Evolutionary conservation across 2,329 filamentous ascomycete genomes (phyloP).

Genomic region (Phaeophleospora eucalypticola): DNA sequence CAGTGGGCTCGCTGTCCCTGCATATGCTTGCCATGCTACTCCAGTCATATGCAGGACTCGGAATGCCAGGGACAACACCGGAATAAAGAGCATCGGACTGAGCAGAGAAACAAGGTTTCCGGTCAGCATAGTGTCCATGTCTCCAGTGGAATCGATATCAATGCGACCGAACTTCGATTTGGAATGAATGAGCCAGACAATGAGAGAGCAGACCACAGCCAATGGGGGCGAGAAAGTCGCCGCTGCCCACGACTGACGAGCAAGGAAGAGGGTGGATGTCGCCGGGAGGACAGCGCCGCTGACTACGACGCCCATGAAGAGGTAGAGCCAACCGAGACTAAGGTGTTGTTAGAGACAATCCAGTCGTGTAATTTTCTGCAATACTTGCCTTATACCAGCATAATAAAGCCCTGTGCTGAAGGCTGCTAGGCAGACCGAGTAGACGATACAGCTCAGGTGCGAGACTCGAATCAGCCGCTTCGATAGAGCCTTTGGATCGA

Average conservation of each 20-base stretch:
- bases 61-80: conserved; percentile 64
- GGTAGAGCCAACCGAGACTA: conserved; percentile 38
- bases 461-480: conserved; percentile 37
- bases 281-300: conserved; percentile 70
- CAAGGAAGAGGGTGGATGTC: conserved; percentile 5
- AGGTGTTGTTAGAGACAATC: conserved; percentile 24
- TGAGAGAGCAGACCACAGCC: conserved; percentile 63
- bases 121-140: conserved; percentile 70
- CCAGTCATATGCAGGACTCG: conserved; percentile 76
- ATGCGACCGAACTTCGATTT: conserved; percentile 64
- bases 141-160: conserved; percentile 67
- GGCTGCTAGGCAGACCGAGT: conserved; percentile 37
- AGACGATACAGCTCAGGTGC: conserved; percentile 38
- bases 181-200: conserved; percentile 72
- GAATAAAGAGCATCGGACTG: conserved; percentile 68
- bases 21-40: conserved; percentile 73
- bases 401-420: conserved; percentile 15
- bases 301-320: conserved; percentile 77
- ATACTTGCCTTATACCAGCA: conserved; percentile 3
- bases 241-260: conserved; percentile 67
- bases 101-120: conserved; percentile 79
- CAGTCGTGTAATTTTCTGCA: too few relatives aligned
- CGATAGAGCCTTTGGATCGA: conserved; percentile 35
- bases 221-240: conserved; percentile 64
- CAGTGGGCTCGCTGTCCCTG: conserved; percentile 68